These are phyloP conservation scores for Fomitiporia mediterranea DNA, from an alignment of 1,284 basidiomycete species.

Conservation along the genomic window DNA sequence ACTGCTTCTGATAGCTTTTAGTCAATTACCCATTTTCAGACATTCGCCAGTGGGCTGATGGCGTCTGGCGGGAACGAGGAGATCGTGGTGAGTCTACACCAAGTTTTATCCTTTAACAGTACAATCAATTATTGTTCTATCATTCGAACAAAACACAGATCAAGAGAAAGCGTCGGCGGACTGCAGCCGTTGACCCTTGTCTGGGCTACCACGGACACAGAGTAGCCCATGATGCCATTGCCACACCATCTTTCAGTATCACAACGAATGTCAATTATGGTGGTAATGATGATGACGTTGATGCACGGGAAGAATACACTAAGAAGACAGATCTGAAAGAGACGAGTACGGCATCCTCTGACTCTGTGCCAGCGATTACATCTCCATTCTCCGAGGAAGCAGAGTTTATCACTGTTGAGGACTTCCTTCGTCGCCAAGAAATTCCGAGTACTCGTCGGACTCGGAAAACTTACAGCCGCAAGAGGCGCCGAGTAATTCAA, in stretches of 20 bases:
- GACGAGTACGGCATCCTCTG: background rate
- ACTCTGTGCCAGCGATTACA: slow-evolving; percentile 8
- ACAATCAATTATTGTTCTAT: background rate
- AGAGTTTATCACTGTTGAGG: slow-evolving; percentile 11
- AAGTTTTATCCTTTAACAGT: background rate
- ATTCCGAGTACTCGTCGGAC: background rate
- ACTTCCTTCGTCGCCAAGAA: slow-evolving; percentile 13
- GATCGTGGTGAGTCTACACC: background rate
- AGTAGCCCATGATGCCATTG: background rate
- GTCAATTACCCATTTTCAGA: too few relatives aligned
- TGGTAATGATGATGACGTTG: background rate
- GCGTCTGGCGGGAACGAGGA: background rate
- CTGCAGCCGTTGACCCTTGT: slow-evolving; percentile 13
- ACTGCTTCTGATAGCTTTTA: too few relatives aligned
- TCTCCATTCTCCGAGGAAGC: slow-evolving; percentile 8
- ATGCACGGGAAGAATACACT: background rate
- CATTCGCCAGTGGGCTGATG: background rate
- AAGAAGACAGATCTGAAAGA: background rate
- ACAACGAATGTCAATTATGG: background rate
- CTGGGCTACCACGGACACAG: slow-evolving; percentile 9
- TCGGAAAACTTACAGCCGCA: slow-evolving; percentile 5
- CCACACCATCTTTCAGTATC: background rate
- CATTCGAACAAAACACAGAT: background rate
- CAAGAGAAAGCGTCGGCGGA: slow-evolving; percentile 7
- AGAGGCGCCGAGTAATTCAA: background rate